These are phyloP conservation scores for Raffaelea deltoideospora DNA, from an alignment of 2,329 filamentous ascomycete genomes.

Conservation along the genomic window DNA sequence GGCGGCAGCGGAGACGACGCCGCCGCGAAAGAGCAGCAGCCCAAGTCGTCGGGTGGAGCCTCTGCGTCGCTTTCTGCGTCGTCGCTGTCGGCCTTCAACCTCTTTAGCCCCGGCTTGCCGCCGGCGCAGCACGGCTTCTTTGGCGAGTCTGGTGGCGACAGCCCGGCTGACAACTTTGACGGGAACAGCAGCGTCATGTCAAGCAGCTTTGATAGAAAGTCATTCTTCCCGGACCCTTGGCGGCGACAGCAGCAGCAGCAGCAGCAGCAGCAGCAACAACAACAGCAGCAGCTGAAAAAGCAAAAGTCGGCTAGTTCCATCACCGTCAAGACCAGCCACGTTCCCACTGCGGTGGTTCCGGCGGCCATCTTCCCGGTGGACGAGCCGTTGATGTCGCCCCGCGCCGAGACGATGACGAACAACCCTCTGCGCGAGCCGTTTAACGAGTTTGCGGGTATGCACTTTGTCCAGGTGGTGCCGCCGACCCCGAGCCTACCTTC, in stretches of 20 bases:
- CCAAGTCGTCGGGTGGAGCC: not conserved
- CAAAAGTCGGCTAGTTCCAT: too few relatives aligned
- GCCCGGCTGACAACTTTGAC: slow-evolving; percentile 1
- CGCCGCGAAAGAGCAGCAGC: not conserved
- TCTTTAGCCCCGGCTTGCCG: slow-evolving; percentile 10
- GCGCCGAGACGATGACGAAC: slow-evolving; percentile 56
- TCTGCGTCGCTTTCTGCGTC: not conserved
- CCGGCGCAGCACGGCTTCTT: too few relatives aligned
- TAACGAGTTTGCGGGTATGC: slow-evolving; percentile 29
- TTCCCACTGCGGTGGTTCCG: too few relatives aligned
- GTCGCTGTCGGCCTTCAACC: slow-evolving; percentile 8
- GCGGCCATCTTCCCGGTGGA: slow-evolving; percentile 13
- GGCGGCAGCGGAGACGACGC: not conserved
- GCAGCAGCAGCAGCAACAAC: too few relatives aligned
- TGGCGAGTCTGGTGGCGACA: too few relatives aligned
- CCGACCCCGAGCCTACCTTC: slow-evolving; percentile 34
- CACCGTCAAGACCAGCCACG: too few relatives aligned
- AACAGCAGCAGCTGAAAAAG: too few relatives aligned
- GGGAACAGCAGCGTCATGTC: too few relatives aligned
- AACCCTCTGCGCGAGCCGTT: slow-evolving; percentile 43
- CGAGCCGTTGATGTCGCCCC: slow-evolving; percentile 53
- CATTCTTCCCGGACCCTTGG: slow-evolving; percentile 2
- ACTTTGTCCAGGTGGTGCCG: slow-evolving; percentile 35
- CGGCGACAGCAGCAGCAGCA: too few relatives aligned
- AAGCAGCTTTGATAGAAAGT: too few relatives aligned